A percentile compares a stretch with the other conserved stretches of the same genome.
Evolutionary conservation across 805 yeast genomes (phyloP).

Genomic region (Candida qinlingensis): DNA sequence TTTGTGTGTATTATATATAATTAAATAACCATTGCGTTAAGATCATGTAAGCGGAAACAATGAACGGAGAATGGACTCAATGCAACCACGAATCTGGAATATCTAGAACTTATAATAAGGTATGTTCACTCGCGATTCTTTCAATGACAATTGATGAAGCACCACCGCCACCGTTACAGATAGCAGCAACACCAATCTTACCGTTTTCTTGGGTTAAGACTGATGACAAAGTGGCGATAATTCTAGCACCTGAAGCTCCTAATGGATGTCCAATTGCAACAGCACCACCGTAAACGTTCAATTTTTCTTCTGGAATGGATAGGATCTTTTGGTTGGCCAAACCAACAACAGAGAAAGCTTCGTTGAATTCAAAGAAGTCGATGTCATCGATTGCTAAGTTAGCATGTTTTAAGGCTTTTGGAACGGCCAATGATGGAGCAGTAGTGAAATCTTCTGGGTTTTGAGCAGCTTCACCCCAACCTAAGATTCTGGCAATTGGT

Average conservation of each 20-base stretch:
- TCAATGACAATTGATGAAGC: constrained; percentile 91
- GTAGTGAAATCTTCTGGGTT: constrained; percentile 93
- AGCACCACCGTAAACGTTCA: constrained; percentile 93
- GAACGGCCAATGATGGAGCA: constrained; percentile 92
- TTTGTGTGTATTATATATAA: too few relatives aligned
- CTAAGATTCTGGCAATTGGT: constrained; percentile 83
- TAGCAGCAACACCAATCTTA: constrained; percentile 89
- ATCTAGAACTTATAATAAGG: constrained; percentile 13
- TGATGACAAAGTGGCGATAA: constrained; percentile 78
- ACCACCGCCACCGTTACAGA: constrained; percentile 99
- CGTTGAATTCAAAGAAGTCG: constrained; percentile 93
- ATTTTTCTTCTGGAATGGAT: constrained; percentile 55
- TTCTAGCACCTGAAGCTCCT: constrained; percentile 95
- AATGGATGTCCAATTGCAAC: constrained; percentile 94
- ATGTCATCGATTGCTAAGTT: constrained; percentile 57
- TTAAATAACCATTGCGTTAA: too few relatives aligned
- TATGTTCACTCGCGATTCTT: constrained; percentile 36
- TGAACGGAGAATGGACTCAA: too few relatives aligned
- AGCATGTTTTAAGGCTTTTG: constrained; percentile 92
- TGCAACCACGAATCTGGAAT: too few relatives aligned
- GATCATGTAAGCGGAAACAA: too few relatives aligned
- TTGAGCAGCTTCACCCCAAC: constrained; percentile 99
- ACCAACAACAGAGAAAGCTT: constrained; percentile 97
- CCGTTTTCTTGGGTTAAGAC: constrained; percentile 82
- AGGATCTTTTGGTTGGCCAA: constrained; percentile 77